Evolutionary conservation across 768 basidiomycete species (phyloP).

Genomic region (Macrolepiota dolichaula): DNA sequence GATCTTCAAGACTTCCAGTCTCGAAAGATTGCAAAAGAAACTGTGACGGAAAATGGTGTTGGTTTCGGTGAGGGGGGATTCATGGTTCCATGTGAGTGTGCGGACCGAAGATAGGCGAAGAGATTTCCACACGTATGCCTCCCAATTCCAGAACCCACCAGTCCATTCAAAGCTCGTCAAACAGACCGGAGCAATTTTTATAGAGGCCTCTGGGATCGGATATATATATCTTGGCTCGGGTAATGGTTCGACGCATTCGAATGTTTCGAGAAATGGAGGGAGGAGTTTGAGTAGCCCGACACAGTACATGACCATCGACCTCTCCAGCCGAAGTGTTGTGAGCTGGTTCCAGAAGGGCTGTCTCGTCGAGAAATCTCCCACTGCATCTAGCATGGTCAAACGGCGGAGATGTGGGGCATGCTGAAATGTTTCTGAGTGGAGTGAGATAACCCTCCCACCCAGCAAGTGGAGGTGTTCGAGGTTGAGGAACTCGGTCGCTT

Average conservation of each 20-base stretch:
- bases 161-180: background rate
- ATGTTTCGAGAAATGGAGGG: background rate
- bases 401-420: background rate
- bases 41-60: background rate
- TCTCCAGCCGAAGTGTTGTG: background rate
- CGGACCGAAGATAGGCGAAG: background rate
- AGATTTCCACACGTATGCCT: background rate
- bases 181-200: background rate
- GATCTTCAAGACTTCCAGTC: background rate
- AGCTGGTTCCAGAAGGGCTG: background rate
- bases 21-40: background rate
- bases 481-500: background rate
- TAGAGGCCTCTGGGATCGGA: background rate
- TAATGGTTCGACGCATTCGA: background rate
- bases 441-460: background rate
- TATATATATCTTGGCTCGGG: background rate
- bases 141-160: background rate
- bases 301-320: background rate
- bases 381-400: background rate
- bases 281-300: background rate
- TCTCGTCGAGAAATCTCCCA: background rate
- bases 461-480: background rate
- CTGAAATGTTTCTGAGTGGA: background rate
- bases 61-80: background rate
- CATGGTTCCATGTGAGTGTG: background rate